Evolutionary conservation across 257 asterid species (phyloP), one percentile per base, ranked within the genome.

Genomic region (Leptodermis oblonga): DNA sequence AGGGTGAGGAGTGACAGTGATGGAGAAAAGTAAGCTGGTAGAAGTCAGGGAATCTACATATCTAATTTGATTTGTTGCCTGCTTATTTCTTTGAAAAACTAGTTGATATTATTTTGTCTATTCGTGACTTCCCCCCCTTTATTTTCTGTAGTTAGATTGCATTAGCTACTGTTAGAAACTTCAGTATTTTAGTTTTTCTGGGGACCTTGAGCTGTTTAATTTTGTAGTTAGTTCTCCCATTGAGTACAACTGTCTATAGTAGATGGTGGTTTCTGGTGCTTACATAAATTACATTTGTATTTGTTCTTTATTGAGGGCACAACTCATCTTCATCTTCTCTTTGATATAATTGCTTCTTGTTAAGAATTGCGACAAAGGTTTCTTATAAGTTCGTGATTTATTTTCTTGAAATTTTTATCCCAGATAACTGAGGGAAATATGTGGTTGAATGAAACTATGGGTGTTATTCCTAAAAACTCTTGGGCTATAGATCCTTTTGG

Each of bases 401-500:
- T 52, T 77, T 69, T 46, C 36, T 46, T 70, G 64, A 63, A 49
- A 26, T 78, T 49, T 39, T 41, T 70, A 61, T 71, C 51, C 62
- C 87, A 93, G 99, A 89, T 93, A 4, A 91, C 88, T 45, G 99
- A 89, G 80, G 99, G 99, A 65, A 91, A 94, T 79, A 73, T 86
- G 96, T 94, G 99, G 99, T 72, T 94, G 76, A 94, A 94, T 81
- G 99, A 94, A 82, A 94, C 99, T 26, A 79, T 91, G 55, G 99
- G 99, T 37, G 87, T 91, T 58, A 77, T 91, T 81, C 99, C 99
- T 13, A 91, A 80, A 70, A 94, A 91, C 78, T 86, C 99, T 14
- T 94, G 99, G 99, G 73, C 97, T 33, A 94, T 94, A 1, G 99
- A 94, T 77, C 99, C 99, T 23, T 94, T 94, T 75, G 99, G 99